Evolutionary conservation across 2,329 filamentous ascomycete species (phyloP), one percentile per base, ranked within the genome.

Genomic region (Dactylellina haptotyla): DNA sequence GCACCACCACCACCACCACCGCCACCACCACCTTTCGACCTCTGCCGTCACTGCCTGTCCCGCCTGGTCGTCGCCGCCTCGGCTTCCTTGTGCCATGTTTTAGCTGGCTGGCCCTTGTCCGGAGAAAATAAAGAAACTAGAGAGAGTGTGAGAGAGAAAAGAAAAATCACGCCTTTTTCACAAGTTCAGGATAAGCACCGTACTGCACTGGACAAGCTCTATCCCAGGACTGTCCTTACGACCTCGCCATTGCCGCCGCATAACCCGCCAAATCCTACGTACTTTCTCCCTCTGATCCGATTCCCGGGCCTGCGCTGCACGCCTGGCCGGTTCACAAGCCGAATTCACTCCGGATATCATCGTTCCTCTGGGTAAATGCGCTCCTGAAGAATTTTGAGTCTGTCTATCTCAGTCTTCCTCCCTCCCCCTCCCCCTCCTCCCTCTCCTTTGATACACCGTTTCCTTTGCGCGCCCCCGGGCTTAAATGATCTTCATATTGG

Each of bases 271-370:
- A 63, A 43, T 50, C 37, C 32, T 51, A 50, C 34, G 16, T 64
- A n/a, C n/a, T n/a, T n/a, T n/a, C n/a, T n/a, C n/a, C 58, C 37
- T 48, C 45, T 48, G 34, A 50, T 32, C 34, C 50, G 43, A 54
- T 61, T 20, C 58, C 50, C 32, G 50, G 18, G 48, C 63, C 63
- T 67, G 54, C 63, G 53, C 53, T 51, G 20, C 39, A 50, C 51
- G 53, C 63, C 53, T 51, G 39, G 53, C 34, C 34, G 14, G 26
- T 54, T 45, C 43, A 34, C 25, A 50, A 69, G 37, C 64, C 64
- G 64, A 69, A 69, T 69, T 69, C 56, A 72, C 61, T 72, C 67
- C 67, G 67, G 65, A 48, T 61, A 18, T 59, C 37, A 56, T 72
- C 45, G 34, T 59, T 43, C 56, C 43, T 61, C 59, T 72, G 67